Base-by-base conservation (phyloP, 176 grass and related monocot genomes). In the Phragmites australis region DNA sequence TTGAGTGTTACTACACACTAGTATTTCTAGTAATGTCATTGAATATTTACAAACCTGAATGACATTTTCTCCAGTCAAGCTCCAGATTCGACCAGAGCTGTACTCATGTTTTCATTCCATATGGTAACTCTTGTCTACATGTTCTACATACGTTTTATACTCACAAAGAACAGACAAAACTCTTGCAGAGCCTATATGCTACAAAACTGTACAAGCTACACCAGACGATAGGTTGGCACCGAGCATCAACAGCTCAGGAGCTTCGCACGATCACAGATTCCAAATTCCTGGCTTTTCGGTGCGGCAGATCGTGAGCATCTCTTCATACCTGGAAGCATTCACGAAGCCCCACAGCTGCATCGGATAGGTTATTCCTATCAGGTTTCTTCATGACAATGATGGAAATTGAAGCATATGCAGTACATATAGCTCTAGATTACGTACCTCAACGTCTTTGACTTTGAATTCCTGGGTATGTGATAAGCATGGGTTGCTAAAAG, bases 301-400 rank as follows among this genome's bases (percentile, higher is more conserved):
- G 21, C 90, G 81, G 70, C 88, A 93, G 72, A 93, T 53, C 2
- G 85, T 83, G 60, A 99, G 73, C 86, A 99, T 91, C 84, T 99
- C 92, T 71, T 93, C 86, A 40, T 84, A 99, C 31, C 86, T 84
- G 2, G 92, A 95, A 55, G 84, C 84, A 80, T 89, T 93, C 40
- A 93, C 96, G 58, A 99, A 95, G 27, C 96, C 96, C 96, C 92
- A 99, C 22, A 99, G 51, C 96, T 99, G 86, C 75, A 74, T 49
- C 42, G 18, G 50, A 86, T 49, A 65, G 47, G 26, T 70, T 51
- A 72, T 75, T 26, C 23, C 68, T 61, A 29, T 32, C 50, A 74
- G 9, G 9, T 79, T 79, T 39, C 42, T 32, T 34, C 60, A 23
- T 9, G 50, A 41, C 15, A 65, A 42, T 18, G 30, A 19, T 67